These are phyloP conservation scores for Plasmodium inui DNA, from an alignment of 169 alveolate genomes.

Conservation along the genomic window DNA sequence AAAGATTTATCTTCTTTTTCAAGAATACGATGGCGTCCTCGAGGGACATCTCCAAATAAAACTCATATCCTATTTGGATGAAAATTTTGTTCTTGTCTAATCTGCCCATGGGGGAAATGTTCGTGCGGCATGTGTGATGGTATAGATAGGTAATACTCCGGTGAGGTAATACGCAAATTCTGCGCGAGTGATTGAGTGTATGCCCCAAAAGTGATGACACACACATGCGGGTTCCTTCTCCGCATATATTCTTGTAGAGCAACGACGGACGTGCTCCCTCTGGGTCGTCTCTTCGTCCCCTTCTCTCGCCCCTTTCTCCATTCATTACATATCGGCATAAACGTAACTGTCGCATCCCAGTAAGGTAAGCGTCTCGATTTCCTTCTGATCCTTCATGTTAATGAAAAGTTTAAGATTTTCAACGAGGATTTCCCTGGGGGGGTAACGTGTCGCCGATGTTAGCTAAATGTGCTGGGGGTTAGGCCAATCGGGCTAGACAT, in stretches of 20 bases:
- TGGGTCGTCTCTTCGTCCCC: not conserved
- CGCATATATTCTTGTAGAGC: not conserved
- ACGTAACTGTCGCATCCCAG: slow-evolving; percentile 74
- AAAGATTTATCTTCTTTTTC: slow-evolving; percentile 67
- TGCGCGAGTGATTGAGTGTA: not conserved
- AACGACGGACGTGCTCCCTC: not conserved
- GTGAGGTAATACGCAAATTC: not conserved
- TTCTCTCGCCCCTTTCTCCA: not conserved
- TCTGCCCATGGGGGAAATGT: slow-evolving; percentile 14
- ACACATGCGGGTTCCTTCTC: not conserved
- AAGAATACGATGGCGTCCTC: slow-evolving; percentile 78
- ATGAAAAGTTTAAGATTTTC: slow-evolving; percentile 52
- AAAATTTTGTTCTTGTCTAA: slow-evolving; percentile 71
- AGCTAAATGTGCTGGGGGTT: not conserved
- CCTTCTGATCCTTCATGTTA: slow-evolving; percentile 56
- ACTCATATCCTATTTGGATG: slow-evolving; percentile 80
- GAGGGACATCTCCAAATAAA: slow-evolving; percentile 80
- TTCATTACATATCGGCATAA: slow-evolving; percentile 75
- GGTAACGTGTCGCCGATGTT: not conserved
- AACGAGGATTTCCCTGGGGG: slow-evolving; percentile 62
- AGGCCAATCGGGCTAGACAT: not conserved
- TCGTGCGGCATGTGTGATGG: not conserved
- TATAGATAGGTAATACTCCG: not conserved
- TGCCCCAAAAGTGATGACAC: not conserved
- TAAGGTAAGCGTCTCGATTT: slow-evolving; percentile 61